phyloP scores from a whole-genome alignment of 2,329 filamentous ascomycete genomes.

The Aspergillus puulaauensis region DNA sequence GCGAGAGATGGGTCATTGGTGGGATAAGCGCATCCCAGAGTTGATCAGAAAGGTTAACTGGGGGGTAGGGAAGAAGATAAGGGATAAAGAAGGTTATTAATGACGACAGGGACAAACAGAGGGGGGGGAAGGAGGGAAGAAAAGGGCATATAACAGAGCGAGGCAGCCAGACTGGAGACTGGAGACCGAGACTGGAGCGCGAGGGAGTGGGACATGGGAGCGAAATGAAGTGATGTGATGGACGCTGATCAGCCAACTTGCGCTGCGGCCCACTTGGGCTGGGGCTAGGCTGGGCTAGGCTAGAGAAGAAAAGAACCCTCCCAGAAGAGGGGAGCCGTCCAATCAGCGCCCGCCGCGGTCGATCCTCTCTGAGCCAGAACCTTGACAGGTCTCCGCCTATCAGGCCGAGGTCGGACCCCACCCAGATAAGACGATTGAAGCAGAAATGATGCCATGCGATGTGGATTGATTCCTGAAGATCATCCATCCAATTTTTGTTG shows the following conservation, averaged over 20 bases:
- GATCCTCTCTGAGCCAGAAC: background rate
- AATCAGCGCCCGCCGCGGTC: background rate
- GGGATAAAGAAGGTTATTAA: background rate
- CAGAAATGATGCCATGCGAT: background rate
- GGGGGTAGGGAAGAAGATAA: constrained; percentile 1
- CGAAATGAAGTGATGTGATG: constrained; percentile 7
- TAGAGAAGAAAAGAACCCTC: background rate
- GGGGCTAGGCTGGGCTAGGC: background rate
- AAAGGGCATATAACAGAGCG: background rate
- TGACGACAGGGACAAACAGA: background rate
- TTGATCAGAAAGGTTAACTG: background rate
- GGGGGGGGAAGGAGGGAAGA: background rate
- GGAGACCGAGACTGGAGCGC: background rate
- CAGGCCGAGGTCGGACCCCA: constrained; percentile 10
- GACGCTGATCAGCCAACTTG: constrained; percentile 2
- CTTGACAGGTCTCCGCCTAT: constrained; percentile 8
- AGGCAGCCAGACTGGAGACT: background rate
- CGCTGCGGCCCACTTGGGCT: constrained; percentile 1
- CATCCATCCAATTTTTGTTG: background rate
- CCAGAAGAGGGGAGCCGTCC: background rate
- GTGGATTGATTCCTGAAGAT: background rate
- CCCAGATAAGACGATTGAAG: constrained; percentile 3
- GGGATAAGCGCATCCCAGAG: constrained; percentile 7
- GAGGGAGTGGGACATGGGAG: background rate
- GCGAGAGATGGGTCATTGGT: background rate